Evolutionary conservation across 2,329 filamentous ascomycete species (phyloP).

Genomic region (Cordyceps tenuipes): DNA sequence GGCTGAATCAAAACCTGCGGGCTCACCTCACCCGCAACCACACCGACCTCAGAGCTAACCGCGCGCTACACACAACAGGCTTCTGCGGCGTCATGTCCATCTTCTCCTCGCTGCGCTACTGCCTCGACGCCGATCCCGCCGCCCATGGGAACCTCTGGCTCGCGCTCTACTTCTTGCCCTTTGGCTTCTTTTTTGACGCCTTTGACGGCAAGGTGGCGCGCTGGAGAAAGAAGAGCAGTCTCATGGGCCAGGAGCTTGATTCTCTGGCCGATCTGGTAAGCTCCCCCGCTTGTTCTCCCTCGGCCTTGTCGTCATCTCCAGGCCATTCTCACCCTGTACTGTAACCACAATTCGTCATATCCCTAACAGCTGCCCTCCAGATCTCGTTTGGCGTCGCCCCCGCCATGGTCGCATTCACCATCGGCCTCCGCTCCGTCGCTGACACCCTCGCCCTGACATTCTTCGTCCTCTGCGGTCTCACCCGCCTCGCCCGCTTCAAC

Average conservation of each 20-base stretch:
- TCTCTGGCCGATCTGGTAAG: conserved; percentile 88
- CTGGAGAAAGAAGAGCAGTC: conserved; percentile 91
- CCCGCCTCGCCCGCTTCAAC: conserved; percentile 92
- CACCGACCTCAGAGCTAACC: not conserved
- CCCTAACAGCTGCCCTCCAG: conserved; percentile 35
- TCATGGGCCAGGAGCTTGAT: conserved; percentile 97
- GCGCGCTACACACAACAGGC: conserved; percentile 31
- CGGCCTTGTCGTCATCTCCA: not conserved
- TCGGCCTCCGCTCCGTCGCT: conserved; percentile 75
- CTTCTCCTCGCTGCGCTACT: conserved; percentile 91
- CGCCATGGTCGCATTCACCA: conserved; percentile 76
- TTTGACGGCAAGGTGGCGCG: conserved; percentile 95
- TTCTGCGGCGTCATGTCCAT: conserved; percentile 92
- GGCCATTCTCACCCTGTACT: not conserved
- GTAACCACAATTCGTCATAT: too few species aligned
- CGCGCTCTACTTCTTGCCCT: conserved; percentile 79
- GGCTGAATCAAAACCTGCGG: too few species aligned
- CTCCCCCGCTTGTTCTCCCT: not conserved
- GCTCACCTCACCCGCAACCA: not conserved
- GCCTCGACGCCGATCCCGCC: conserved; percentile 56
- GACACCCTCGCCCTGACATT: conserved; percentile 76
- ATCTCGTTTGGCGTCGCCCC: conserved; percentile 93
- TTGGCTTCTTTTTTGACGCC: conserved; percentile 94
- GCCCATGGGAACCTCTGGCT: conserved; percentile 66
- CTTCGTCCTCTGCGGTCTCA: conserved; percentile 92